A percentile compares a stretch with the other conserved stretches of the same genome.
Evolutionary conservation across 2,329 filamentous ascomycete species (phyloP).

Genomic region (Aspergillus tamarii): DNA sequence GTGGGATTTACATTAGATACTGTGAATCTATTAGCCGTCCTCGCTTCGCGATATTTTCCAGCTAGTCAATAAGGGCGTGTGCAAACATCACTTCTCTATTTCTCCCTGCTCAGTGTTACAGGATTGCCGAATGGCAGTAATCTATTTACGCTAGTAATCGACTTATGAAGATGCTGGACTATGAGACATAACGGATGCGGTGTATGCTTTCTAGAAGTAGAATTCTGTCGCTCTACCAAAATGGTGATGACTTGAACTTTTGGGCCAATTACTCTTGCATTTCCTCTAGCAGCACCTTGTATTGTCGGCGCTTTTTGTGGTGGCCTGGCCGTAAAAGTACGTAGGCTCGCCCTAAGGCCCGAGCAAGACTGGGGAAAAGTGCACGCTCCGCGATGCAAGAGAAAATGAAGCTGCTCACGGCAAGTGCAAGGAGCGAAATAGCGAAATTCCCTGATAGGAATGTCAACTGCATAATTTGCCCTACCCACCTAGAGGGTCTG

Average conservation of each 20-base stretch:
- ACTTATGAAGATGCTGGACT: not conserved
- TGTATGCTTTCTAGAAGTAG: not conserved
- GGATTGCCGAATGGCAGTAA: not conserved
- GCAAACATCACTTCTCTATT: not conserved
- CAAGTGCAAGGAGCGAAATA: conserved; percentile 71
- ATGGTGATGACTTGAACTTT: not conserved
- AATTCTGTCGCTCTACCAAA: not conserved
- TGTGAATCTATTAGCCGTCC: not conserved
- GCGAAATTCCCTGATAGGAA: conserved; percentile 73
- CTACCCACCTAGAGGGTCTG: conserved; percentile 70
- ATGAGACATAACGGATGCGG: not conserved
- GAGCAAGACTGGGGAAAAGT: conserved; percentile 70
- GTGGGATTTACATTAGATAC: not conserved
- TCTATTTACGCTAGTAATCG: not conserved
- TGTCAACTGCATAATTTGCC: conserved; percentile 82
- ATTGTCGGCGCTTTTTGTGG: conserved; percentile 80
- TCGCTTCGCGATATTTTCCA: not conserved
- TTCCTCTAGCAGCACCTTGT: conserved; percentile 77
- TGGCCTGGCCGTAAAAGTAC: conserved; percentile 58
- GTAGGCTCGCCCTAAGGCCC: conserved; percentile 65
- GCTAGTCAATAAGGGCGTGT: not conserved
- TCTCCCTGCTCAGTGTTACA: not conserved
- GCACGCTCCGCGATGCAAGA: conserved; percentile 74
- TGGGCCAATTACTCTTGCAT: conserved; percentile 49
- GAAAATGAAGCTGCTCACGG: conserved; percentile 67